Evolutionary conservation across 78 protist species (phyloP).

Genomic region (Tieghemostelium lacteum): DNA sequence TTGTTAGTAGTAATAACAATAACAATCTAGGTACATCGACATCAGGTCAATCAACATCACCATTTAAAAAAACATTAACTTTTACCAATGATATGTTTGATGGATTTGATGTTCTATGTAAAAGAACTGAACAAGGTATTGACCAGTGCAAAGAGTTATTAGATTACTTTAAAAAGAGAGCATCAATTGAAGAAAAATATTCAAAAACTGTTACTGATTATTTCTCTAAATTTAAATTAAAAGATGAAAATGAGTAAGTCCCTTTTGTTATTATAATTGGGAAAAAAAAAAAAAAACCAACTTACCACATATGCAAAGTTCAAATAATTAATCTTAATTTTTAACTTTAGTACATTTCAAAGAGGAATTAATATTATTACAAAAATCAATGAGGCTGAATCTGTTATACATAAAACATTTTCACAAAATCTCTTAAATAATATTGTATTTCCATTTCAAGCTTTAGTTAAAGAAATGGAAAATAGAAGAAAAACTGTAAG

Average conservation of each 20-base stretch:
- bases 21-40: not conserved
- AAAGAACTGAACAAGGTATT: constrained; percentile 49
- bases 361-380: constrained; percentile 23
- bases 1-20: not conserved
- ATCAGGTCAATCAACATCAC: not conserved
- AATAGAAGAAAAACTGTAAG: constrained; percentile 36
- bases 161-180: constrained; percentile 61
- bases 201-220: constrained; percentile 29
- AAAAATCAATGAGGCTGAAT: constrained; percentile 40
- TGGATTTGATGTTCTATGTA: constrained; percentile 44
- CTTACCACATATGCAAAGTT: not conserved
- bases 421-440: constrained; percentile 40
- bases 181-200: constrained; percentile 46
- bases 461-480: constrained; percentile 68
- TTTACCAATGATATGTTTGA: constrained; percentile 59
- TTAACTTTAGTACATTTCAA: constrained; percentile 37
- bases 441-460: constrained; percentile 54
- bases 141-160: constrained; percentile 68
- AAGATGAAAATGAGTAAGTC: constrained; percentile 73
- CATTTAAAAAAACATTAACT: not conserved
- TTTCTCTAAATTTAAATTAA: constrained; percentile 47
- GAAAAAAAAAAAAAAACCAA: not conserved
- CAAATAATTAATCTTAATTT: not conserved
- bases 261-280: not conserved
- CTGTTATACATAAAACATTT: constrained; percentile 51